Conservation (phyloP, 768 basidiomycete species). For the Melanogaster broomeanus region DNA sequence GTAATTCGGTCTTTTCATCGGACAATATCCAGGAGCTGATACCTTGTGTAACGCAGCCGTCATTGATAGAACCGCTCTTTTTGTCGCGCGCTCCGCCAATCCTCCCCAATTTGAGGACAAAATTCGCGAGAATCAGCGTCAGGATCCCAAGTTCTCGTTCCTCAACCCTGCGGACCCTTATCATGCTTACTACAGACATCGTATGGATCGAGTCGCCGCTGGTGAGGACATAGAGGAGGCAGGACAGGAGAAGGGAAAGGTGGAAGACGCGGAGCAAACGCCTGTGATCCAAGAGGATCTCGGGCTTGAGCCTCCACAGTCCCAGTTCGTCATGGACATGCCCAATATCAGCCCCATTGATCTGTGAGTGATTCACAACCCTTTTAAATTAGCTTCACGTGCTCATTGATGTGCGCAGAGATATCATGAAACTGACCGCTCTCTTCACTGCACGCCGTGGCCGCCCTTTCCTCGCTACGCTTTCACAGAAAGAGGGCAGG, state of each 20-base stretch:
- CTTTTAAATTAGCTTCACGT: background rate
- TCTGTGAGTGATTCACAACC: slow-evolving; percentile 60
- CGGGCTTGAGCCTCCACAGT: slow-evolving; percentile 74
- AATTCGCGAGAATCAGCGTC: slow-evolving; percentile 94
- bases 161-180: slow-evolving; percentile 96
- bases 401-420: slow-evolving; percentile 46
- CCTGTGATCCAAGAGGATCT: slow-evolving; percentile 52
- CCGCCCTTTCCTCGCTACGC: slow-evolving; percentile 77
- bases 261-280: slow-evolving; percentile 31
- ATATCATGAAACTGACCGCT: slow-evolving; percentile 95
- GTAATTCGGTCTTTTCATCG: slow-evolving; percentile 8
- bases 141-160: slow-evolving; percentile 98
- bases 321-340: slow-evolving; percentile 83
- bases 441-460: slow-evolving; percentile 94
- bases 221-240: slow-evolving; percentile 73
- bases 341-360: slow-evolving; percentile 89
- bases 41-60: slow-evolving; percentile 55
- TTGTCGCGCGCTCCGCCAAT: slow-evolving; percentile 92
- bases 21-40: slow-evolving; percentile 6
- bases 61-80: slow-evolving; percentile 91
- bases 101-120: slow-evolving; percentile 94
- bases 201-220: slow-evolving; percentile 78
- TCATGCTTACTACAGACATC: slow-evolving; percentile 96
- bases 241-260: slow-evolving; percentile 45
- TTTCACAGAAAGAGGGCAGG: slow-evolving; percentile 86